A percentile compares a stretch with the other conserved stretches of the same genome.
Conservation (phyloP, 2,329 filamentous ascomycete species). For the Leptosphaerulina australis region DNA sequence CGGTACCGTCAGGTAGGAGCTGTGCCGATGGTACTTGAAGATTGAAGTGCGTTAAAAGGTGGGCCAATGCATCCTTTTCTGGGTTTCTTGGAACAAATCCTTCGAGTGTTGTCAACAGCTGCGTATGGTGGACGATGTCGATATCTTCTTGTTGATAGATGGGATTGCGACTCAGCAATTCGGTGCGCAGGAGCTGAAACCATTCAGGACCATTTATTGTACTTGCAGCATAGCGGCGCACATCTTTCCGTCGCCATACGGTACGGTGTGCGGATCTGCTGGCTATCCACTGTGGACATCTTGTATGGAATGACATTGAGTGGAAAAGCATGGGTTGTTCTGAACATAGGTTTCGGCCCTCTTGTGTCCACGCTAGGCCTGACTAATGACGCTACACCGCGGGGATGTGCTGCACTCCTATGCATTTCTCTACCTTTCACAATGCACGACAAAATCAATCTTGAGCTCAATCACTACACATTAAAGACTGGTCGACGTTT, state of each 20-base stretch:
- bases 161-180: slow-evolving; percentile 57
- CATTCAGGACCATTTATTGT: slow-evolving; percentile 23
- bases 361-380: slow-evolving; percentile 7
- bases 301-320: slow-evolving; percentile 29
- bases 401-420: slow-evolving; percentile 5
- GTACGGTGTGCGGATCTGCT: slow-evolving; percentile 17
- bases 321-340: neutral
- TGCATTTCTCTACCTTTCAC: neutral
- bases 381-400: slow-evolving; percentile 15
- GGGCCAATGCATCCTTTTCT: slow-evolving; percentile 53
- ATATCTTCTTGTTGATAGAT: slow-evolving; percentile 62
- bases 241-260: slow-evolving; percentile 22
- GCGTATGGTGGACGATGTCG: slow-evolving; percentile 62
- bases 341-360: neutral
- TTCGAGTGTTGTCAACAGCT: slow-evolving; percentile 59
- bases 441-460: neutral
- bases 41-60: slow-evolving; percentile 90
- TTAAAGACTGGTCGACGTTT: no score
- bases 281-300: slow-evolving; percentile 21
- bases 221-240: slow-evolving; percentile 25
- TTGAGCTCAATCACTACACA: no score
- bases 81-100: neutral
- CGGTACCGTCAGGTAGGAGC: slow-evolving; percentile 83
- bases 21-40: slow-evolving; percentile 65
- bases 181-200: slow-evolving; percentile 36